Evolutionary conservation across 768 basidiomycete genomes (phyloP), one percentile per base, ranked within the genome.

Genomic region (Leucosporidium yakuticum): DNA sequence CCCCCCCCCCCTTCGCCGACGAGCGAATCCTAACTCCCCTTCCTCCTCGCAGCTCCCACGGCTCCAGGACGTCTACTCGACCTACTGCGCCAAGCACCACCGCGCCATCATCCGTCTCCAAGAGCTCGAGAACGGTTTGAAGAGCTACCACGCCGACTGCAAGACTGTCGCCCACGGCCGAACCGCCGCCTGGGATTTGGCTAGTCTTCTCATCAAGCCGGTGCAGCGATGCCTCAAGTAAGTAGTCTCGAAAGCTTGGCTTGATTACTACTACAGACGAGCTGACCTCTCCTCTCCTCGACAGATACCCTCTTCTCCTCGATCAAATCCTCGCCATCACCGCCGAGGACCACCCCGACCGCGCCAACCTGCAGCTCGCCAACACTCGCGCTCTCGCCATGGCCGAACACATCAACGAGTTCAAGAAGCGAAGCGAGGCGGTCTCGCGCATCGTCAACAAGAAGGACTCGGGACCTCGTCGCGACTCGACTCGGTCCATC

Each of bases 161-260:
- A 69, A 71, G 64, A 72, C 68, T 21, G 69, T 75, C n/a, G 62
- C 69, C 14, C 59, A 62, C 55, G 71, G 73, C 1, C 64, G 94
- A 80, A 90, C 91, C 74, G 87, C 88, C 75, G 89, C 89, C 78
- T 88, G 89, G 77, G 96, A 99, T 76, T 83, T 99, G 39, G 90
- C 91, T 67, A 92, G 91, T 14, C 95, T 98, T 81, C 85, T 98
- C 68, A 98, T 98, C 83, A 97, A 97, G 81, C 96, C 96, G 11
- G 89, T 99, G 59, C 96, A 99, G 79, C 87, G 96, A 69, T 88
- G 98, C 74, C 96, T 95, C 85, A 98, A 98, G 83, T 44, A 15
- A 44, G 39, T 44, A 3, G 11, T 9, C 39, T 7, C 17, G 34
- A 12, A 5, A 36, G 34, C 12, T n/a, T n/a, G n/a, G n/a, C n/a